Evolutionary conservation across 208 protist genomes (phyloP), one percentile per base, ranked within the genome.

Genomic region (Wallacemonas sp.): DNA sequence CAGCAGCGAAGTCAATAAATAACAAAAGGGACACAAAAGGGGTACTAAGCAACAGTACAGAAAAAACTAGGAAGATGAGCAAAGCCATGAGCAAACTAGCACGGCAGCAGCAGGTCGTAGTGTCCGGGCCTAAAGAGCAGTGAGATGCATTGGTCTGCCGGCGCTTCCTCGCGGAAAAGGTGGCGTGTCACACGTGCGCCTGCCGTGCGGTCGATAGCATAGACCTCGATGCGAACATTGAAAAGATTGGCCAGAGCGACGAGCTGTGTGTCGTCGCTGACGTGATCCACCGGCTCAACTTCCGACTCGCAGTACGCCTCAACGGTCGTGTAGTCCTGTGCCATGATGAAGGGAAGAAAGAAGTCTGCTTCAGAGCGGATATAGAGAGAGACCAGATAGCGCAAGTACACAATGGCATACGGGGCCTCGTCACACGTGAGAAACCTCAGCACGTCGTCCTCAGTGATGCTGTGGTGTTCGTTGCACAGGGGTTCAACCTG

Each of bases 191-290:
- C 53, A 27, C 62, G 26, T 1, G 17, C 19, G 15, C 68, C 76
- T 15, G 67, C 67, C 30, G 73, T 84, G 30, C 72, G 69, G 48
- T 95, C 82, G 1, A 95, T 60, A 9, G 73, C 77, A 45, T 91
- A 84, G 17, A 95, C 77, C 5, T 69, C 33, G 13, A 91, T 41
- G 9, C 42, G 34, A 13, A 90, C 69, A 3, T 86, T 24, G 46
- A 95, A 85, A 2, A 81, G 67, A 24, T 65, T 63, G 1, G 83
- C 89, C 36, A 95, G 91, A 0, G 79, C 86, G 3, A 81, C 86
- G 21, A 92, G 38, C 50, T 95, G 84, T n/a, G 92, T 55, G 66
- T 95, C 68, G 63, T 95, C 89, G 60, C 83, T 85, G 45, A 89
- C 89, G 32, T 90, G 85, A 52, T 77, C 77, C 0, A 95, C 73